Conservation (phyloP, 148 eudicot genomes). For the Rhododendron ferrugineum region DNA sequence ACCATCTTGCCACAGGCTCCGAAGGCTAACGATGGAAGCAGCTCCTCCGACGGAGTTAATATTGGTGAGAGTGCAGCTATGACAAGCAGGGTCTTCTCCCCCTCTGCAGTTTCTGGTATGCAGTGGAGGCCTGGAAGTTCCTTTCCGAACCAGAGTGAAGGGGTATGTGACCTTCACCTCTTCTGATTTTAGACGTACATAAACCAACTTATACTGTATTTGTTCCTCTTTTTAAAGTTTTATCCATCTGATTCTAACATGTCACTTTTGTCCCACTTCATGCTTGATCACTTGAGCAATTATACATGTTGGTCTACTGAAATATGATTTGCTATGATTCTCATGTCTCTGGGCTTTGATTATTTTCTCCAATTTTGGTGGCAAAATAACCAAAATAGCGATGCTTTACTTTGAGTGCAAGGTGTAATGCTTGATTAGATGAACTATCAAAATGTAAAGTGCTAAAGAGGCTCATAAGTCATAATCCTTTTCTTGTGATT, state of each 20-base stretch:
- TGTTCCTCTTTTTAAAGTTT: not conserved
- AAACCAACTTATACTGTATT: not conserved
- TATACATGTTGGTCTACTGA: not conserved
- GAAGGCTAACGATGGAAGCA: conserved; percentile 38
- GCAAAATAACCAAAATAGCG: not conserved
- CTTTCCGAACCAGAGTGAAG: conserved; percentile 77
- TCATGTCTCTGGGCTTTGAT: not conserved
- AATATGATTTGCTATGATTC: not conserved
- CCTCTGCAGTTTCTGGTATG: conserved; percentile 68
- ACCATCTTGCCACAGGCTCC: conserved; percentile 37
- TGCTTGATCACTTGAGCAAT: not conserved
- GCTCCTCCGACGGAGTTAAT: conserved; percentile 35
- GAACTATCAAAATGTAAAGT: not conserved
- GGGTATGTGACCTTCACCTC: conserved; percentile 36
- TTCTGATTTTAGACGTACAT: not conserved
- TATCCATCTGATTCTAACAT: not conserved
- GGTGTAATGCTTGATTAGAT: not conserved
- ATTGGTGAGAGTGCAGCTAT: conserved; percentile 50
- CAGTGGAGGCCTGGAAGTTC: conserved; percentile 99
- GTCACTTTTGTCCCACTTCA: not conserved
- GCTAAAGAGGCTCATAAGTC: not conserved
- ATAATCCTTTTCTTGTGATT: not conserved
- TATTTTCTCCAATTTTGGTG: not conserved
- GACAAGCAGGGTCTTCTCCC: conserved; percentile 59
- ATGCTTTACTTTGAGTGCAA: not conserved